Evolutionary conservation across 495 filamentous ascomycete species (phyloP), one percentile per base, ranked within the genome.

Genomic region (Jackrogersella multiformis): DNA sequence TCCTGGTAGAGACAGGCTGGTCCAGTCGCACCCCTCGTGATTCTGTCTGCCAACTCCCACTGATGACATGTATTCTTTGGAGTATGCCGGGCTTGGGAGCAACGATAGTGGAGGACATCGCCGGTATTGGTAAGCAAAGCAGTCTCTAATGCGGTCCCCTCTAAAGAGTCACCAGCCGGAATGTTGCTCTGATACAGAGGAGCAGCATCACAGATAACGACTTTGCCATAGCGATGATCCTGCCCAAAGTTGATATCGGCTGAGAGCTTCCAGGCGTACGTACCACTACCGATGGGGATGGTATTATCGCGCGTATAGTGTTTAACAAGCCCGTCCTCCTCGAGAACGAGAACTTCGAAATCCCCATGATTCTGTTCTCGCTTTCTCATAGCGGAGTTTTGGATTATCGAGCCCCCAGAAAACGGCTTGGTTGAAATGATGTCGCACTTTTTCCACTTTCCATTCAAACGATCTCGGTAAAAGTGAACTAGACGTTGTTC

Each of bases 341-440:
- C 64, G 13, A 64, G 59, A n/a, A 71, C 68, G 21, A 71, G 21
- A 8, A 71, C 68, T 42, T 71, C 68, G 20, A 71, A 67, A 26
- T 71, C 48, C 0, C 68, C 68, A 9, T 71, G 58, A 5, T 30
- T 34, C 30, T 71, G 68, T 16, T 46, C n/a, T 10, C 12, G 20
- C 5, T 39, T 1, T 8, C 44, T 15, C 26, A 57, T 67, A 4
- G 20, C 41, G 10, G n/a, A 28, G 20, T 57, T 71, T 23, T 71
- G 59, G 26, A 71, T 60, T 13, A 71, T 71, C 7, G 68, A 71
- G 18, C 68, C 68, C 5, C 68, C 68, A 2, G 62, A 63, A 5
- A 4, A 39, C 4, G 68, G 48, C 12, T 55, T 20, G 2, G 18
- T 28, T 28, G 52, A 59, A 10, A 67, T 28, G 0, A 56, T 44